A percentile compares a stretch with the other conserved stretches of the same genome.
Conservation (phyloP, 345 rosid genomes). For the Melaleuca alternifolia region DNA sequence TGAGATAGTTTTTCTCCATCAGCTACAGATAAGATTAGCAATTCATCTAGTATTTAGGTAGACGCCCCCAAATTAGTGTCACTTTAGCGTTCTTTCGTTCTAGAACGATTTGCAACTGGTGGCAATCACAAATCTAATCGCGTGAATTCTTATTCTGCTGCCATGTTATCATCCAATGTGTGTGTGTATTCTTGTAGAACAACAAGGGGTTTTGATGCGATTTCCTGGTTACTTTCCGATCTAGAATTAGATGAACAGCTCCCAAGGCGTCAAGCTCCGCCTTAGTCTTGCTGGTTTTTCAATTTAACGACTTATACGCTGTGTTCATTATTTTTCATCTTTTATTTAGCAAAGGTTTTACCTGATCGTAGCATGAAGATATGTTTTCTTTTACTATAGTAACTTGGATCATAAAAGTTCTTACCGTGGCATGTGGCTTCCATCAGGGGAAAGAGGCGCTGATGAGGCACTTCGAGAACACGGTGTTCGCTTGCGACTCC, state of each 20-base stretch:
- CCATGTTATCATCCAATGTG: not conserved
- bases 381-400: not conserved
- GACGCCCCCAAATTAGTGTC: not conserved
- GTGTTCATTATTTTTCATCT: not conserved
- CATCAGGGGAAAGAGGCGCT: conserved; percentile 42
- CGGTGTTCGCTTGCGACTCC: conserved; percentile 21
- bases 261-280: not conserved
- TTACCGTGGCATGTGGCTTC: not conserved
- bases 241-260: not conserved
- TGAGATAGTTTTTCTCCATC: not conserved
- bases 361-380: no score
- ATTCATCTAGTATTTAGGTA: not conserved
- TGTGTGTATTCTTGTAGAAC: not conserved
- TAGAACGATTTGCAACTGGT: not conserved
- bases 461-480: conserved; percentile 26
- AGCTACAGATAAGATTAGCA: not conserved
- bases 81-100: not conserved
- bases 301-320: not conserved
- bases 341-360: not conserved
- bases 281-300: not conserved
- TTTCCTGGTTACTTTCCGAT: not conserved
- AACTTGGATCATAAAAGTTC: not conserved
- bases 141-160: not conserved
- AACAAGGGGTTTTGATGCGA: not conserved
- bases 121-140: not conserved